A percentile compares a stretch with the other conserved stretches of the same genome.
phyloP scores from a whole-genome alignment of 2,329 filamentous ascomycete species.

The Penicillium psychrosexuale region DNA sequence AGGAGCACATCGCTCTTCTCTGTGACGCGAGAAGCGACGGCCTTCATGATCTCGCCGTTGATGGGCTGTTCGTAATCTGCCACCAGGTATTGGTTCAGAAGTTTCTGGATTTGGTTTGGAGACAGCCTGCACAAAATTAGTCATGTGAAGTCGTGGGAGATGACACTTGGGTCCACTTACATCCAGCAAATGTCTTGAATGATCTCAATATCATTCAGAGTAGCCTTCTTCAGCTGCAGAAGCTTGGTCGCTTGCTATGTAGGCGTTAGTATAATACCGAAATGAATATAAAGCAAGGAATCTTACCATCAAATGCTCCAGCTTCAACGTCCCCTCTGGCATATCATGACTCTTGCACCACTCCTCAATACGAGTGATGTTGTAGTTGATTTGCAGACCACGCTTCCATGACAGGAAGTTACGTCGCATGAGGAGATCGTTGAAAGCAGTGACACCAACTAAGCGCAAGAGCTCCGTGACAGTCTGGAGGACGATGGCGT shows the following conservation, averaged over 20 bases:
- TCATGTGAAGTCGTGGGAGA: not conserved
- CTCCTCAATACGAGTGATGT: conserved; percentile 98
- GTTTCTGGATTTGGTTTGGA: conserved; percentile 97
- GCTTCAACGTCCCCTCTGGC: conserved; percentile 94
- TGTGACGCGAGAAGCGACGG: conserved; percentile 90
- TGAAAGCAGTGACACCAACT: conserved; percentile 96
- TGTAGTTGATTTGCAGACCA: conserved; percentile 99
- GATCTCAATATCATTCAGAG: conserved; percentile 97
- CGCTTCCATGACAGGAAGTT: conserved; percentile 99
- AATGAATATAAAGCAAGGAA: not conserved
- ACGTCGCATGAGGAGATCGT: conserved; percentile 93
- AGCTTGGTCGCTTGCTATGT: conserved; percentile 91
- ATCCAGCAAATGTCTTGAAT: conserved; percentile 99
- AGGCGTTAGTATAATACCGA: conserved; percentile 12
- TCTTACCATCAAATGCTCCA: conserved; percentile 93
- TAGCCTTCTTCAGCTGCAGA: conserved; percentile 97
- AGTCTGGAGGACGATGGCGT: conserved; percentile 92
- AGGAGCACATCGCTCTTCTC: conserved; percentile 97
- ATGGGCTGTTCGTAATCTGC: conserved; percentile 99
- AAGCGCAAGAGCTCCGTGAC: conserved; percentile 89
- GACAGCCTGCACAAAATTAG: conserved; percentile 64
- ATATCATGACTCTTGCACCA: conserved; percentile 99
- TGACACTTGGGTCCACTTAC: conserved; percentile 57
- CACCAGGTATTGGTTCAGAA: conserved; percentile 96
- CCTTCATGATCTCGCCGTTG: conserved; percentile 99